Evolutionary conservation across 257 asterid genomes (phyloP), one percentile per base, ranked within the genome.

Genomic region (Solanum appendiculatum): DNA sequence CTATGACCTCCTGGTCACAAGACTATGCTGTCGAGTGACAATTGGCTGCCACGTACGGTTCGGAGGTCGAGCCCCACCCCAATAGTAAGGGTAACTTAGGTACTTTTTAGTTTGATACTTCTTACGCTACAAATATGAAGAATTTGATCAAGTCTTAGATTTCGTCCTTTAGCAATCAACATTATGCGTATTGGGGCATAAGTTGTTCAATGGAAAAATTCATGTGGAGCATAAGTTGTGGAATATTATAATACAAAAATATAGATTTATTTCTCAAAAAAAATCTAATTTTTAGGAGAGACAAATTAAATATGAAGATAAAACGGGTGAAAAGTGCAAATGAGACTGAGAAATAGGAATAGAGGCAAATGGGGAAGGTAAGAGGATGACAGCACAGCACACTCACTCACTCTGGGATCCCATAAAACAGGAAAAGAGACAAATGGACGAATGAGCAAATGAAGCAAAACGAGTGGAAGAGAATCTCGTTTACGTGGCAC

Each of bases 391-490:
- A 36, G n/a, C n/a, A n/a, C n/a, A n/a, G n/a, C n/a, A n/a, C n/a
- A n/a, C n/a, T n/a, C n/a, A 15, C 56, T 23, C 66, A 46, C 8
- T 29, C 5, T 31, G 16, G 7, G 78, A 20, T 21, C 84, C 84
- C 84, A 78, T 16, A 27, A 44, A 60, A 29, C 54, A 84, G 58
- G 56, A 37, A 60, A 66, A 56, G 37, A 7, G 31, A 37, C 60
- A 70, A 75, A 42, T 87, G 29, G 70, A 87, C 88, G 87, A 90
- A 87, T 89, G 82, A 84, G 63, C 6, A n/a, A 88, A 74, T 39
- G n/a, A 66, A 70, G 84, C n/a, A 85, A 86, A 90, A 90, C 85
- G 91, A 90, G 93, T 88, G 93, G 93, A 86, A 87, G 89, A 77
- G 86, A 93, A 73, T 64, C 56, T 14, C 7, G 15, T 88, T 80